A percentile compares a stretch with the other conserved stretches of the same genome.
phyloP scores from a whole-genome alignment of 768 basidiomycete genomes.

The Mycena sanguinolenta region DNA sequence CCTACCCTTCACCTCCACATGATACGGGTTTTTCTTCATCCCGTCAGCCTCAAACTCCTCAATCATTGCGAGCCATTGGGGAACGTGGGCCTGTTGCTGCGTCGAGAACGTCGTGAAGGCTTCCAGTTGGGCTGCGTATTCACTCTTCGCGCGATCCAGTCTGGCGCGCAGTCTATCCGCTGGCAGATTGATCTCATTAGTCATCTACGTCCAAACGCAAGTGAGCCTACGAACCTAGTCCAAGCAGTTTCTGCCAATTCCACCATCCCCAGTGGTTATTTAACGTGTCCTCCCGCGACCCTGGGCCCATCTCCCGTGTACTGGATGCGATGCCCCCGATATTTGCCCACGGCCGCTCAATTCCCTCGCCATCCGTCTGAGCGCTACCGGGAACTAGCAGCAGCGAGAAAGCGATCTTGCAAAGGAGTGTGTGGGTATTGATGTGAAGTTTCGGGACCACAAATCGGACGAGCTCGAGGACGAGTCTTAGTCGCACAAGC shows the following conservation, averaged over 20 bases:
- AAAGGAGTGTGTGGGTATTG: conserved; percentile 40
- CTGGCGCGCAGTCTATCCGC: conserved; percentile 4
- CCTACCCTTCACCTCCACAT: not conserved
- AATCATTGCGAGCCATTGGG: conserved; percentile 11
- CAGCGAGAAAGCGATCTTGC: conserved; percentile 44
- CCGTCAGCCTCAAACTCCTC: conserved; percentile 3
- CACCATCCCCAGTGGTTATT: conserved; percentile 45
- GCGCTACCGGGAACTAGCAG: conserved; percentile 29
- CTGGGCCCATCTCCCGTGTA: too few species aligned
- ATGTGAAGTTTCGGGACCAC: conserved; percentile 37
- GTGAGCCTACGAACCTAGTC: conserved; percentile 37
- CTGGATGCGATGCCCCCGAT: too few species aligned
- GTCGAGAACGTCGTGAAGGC: conserved; percentile 11
- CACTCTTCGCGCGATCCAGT: not conserved
- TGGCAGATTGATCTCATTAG: not conserved
- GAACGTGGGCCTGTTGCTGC: not conserved
- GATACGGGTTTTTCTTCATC: not conserved
- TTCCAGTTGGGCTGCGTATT: conserved; percentile 2
- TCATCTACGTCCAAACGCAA: not conserved
- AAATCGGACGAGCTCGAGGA: not conserved
- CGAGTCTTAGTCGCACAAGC: conserved; percentile 19
- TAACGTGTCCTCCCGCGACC: conserved; percentile 42
- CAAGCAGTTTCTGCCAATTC: conserved; percentile 45
- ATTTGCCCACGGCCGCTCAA: too few species aligned
- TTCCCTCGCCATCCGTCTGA: conserved; percentile 22